Base-by-base conservation (phyloP, 441 rosid species). In the Arabidopsis lyrata region DNA sequence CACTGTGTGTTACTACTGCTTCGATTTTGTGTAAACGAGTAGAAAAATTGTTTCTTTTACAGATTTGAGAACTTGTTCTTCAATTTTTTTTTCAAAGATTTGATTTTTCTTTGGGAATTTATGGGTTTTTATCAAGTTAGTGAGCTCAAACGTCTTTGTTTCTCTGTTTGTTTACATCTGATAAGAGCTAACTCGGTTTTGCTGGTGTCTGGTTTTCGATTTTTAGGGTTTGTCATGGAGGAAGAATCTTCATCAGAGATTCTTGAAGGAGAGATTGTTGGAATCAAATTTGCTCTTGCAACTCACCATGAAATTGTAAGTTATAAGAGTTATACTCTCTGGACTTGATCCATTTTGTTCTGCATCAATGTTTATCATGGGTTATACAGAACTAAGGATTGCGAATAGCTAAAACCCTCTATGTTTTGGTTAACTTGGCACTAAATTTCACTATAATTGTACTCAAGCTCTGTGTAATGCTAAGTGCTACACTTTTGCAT, bases 261-360 rank as follows among this genome's bases (percentile, higher is more conserved):
- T 70, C 75, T 84, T 7, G 95, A 91, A 29, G 98, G 84, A n/a
- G 92, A 96, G 79, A 80, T 96, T 53, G 75, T 84, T 12, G 94
- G 94, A 42, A 87, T 93, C 62, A 71, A 48, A 63, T 96, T 96
- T 80, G 88, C 83, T 66, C 83, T 96, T 84, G 93, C 97, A 0
- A 75, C 82, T 78, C 85, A 80, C 45, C 80, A 80, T 63, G 92
- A 96, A 80, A 93, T 96, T 22, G 98, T 91, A 72, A 88, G 99
- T 83, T 47, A 56, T 61, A 44, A 42, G 63, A 58, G 32, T 54
- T 67, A 22, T 31, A 34, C 7, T 59, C 36, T 35, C 55, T 70
- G 59, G 36, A 49, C 13, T 49, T 66, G 29, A 36, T 44, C 32
- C 22, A 11, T 39, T 69, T 76, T 56, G 58, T 65, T 74, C 18